phyloP scores from a whole-genome alignment of 495 filamentous ascomycete species.

The Cudoniella acicularis region DNA sequence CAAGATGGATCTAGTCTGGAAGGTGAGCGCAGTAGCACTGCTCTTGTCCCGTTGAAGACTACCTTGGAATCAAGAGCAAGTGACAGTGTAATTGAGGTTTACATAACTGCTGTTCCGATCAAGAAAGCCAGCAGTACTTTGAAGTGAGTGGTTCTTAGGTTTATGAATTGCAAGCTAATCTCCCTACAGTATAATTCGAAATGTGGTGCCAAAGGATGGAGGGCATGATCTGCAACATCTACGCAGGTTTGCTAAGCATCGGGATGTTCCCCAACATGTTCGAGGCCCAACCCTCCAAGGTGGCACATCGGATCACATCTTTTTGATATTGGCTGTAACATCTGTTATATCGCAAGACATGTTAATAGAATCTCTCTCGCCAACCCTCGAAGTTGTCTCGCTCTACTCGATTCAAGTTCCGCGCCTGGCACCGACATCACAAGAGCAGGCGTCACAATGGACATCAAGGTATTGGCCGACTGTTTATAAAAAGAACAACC shows the following conservation, averaged over 20 bases:
- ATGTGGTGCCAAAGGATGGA: conserved; percentile 50
- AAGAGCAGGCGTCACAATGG: conserved; percentile 73
- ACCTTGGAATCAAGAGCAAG: conserved; percentile 48
- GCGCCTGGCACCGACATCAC: conserved; percentile 67
- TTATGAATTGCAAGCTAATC: background rate
- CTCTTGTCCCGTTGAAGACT: conserved; percentile 53
- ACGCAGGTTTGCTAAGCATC: conserved; percentile 71
- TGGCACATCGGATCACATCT: conserved; percentile 41
- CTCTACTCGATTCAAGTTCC: conserved; percentile 61
- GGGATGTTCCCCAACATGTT: conserved; percentile 52
- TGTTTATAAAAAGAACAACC: conserved; percentile 78
- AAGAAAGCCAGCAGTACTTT: conserved; percentile 50
- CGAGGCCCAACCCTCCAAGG: conserved; percentile 8
- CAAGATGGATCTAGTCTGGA: background rate
- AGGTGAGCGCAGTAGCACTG: background rate
- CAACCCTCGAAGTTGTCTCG: conserved; percentile 37
- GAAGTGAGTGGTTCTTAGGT: conserved; percentile 35
- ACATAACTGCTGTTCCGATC: conserved; percentile 48
- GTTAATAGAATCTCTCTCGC: conserved; percentile 38
- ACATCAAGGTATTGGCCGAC: conserved; percentile 79
- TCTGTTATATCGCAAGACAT: conserved; percentile 36
- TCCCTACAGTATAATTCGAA: conserved; percentile 39
- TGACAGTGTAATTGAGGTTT: conserved; percentile 42
- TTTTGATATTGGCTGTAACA: conserved; percentile 23
- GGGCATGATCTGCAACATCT: conserved; percentile 70